phyloP scores from a whole-genome alignment of 148 eudicot genomes.

The Rhododendron mucronatum region DNA sequence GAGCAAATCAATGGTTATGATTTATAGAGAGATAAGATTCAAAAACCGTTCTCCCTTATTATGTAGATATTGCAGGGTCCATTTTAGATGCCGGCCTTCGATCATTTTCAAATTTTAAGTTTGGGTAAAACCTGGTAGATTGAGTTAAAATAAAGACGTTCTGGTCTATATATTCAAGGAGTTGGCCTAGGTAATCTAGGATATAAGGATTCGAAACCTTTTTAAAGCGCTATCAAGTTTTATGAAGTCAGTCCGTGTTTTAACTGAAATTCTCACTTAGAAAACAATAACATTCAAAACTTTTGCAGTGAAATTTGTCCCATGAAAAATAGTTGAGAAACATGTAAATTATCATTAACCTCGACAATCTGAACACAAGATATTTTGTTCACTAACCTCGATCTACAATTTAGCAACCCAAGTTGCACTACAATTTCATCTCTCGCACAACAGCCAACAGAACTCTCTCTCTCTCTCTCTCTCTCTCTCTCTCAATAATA shows the following conservation, averaged over 20 bases:
- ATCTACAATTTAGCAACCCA: not conserved
- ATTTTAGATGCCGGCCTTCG: not conserved
- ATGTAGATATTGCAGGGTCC: not conserved
- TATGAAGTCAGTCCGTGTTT: not conserved
- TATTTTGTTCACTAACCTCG: too few relatives aligned
- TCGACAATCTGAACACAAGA: too few relatives aligned
- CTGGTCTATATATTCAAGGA: not conserved
- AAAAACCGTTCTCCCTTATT: too few relatives aligned
- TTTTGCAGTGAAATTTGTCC: not conserved
- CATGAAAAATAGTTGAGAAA: too few relatives aligned
- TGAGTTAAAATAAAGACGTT: not conserved
- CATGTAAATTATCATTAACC: too few relatives aligned
- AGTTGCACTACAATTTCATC: not conserved
- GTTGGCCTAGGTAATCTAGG: not conserved
- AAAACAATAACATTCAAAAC: not conserved
- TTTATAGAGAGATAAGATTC: too few relatives aligned
- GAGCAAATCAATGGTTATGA: too few relatives aligned
- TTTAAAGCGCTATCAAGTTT: not conserved
- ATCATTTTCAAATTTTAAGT: not conserved
- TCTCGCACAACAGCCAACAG: not conserved
- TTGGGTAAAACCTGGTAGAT: not conserved
- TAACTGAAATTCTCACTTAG: not conserved
- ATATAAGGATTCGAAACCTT: not conserved
- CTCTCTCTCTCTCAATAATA: not conserved
- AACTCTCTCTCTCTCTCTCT: not conserved